Base-by-base conservation (phyloP, 139 green algal genomes). In the Auxenochlorella protothecoides region DNA sequence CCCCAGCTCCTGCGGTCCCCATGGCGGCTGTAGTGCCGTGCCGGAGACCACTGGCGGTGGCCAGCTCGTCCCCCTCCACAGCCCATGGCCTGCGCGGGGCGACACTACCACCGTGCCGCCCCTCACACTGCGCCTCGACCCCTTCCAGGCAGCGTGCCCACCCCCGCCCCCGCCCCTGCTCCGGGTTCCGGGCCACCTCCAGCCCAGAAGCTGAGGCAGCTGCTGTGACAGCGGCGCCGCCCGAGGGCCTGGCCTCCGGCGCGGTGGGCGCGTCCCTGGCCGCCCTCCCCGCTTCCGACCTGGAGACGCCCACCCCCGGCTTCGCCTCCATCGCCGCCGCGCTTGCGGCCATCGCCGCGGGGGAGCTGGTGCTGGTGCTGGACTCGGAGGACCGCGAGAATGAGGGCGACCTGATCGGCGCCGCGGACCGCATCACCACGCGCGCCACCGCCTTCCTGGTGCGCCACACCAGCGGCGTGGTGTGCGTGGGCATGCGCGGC, bases 331-430 rank as follows among this genome's bases (percentile, higher is more conserved):
- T 84, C 64, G 67, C 73, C 55, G 66, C 76, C 3, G 85, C 83
- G 5, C 71, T 90, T 14, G 76, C 65, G 16, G 92, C 88, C 72
- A 66, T 97, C 4, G 78, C 73, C 4, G 69, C 66, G 0, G 90
- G 91, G 15, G 83, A 93, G 79, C 89, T 95, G 54, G 86, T 99
- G 15, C 89, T 99, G 10, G 93, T 99, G 44, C 72, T 98, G n/a
- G 95, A 99, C 72, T 92, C 98, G 73, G 93, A 97, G 80, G 82
- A 92, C 72, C 80, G 94, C 2, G 95, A 98, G 80, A 98, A 99
- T 71, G 95, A 98, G 83, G 95, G 95, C 8, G 95, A 99, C 81
- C 86, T 99, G 5, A 98, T 99, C 68, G 89, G 92, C 55, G 89
- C 92, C 3, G 95, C 89, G 3, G 92, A 97, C 76, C 86, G 81